These are phyloP conservation scores for Umbilicus rupestris DNA, from an alignment of 164 flowering plant species.

Conservation along the genomic window DNA sequence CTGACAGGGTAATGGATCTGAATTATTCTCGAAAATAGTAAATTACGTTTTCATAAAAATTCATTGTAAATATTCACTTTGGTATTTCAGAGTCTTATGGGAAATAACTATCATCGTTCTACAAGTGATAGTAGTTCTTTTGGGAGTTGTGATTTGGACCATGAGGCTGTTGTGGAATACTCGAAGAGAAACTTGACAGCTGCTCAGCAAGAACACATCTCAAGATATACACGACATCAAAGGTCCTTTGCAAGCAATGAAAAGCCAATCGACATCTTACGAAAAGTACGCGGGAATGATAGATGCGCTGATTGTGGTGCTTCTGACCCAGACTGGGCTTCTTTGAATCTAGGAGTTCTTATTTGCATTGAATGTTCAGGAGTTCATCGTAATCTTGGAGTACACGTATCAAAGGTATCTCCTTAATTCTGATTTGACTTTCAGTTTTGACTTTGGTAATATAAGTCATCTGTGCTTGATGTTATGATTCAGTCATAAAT, in stretches of 20 bases:
- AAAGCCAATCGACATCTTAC: constrained; percentile 71
- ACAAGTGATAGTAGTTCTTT: constrained; percentile 78
- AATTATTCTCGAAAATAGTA: background rate
- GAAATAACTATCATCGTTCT: constrained; percentile 52
- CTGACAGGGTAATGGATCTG: constrained; percentile 49
- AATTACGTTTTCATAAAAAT: too few relatives aligned
- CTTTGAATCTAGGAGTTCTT: constrained; percentile 91
- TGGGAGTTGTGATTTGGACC: constrained; percentile 78
- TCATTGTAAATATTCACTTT: constrained; percentile 5
- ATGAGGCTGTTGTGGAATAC: constrained; percentile 39
- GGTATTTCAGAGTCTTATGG: constrained; percentile 43
- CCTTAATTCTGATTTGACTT: background rate
- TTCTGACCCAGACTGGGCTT: constrained; percentile 97
- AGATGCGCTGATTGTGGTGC: constrained; percentile 99
- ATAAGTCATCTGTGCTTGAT: background rate
- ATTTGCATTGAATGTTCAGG: constrained; percentile 99
- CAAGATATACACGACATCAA: constrained; percentile 43
- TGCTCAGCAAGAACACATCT: constrained; percentile 42
- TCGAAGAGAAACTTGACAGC: constrained; percentile 34
- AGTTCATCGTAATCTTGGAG: constrained; percentile 98
- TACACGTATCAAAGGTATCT: constrained; percentile 71
- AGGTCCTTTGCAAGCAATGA: constrained; percentile 43
- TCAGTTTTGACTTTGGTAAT: background rate
- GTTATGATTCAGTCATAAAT: background rate
- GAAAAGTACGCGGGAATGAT: constrained; percentile 78